A percentile compares a stretch with the other conserved stretches of the same genome.
Evolutionary conservation across 352 stramenopile genomes (phyloP).

Genomic region (Pythium folliculosum): DNA sequence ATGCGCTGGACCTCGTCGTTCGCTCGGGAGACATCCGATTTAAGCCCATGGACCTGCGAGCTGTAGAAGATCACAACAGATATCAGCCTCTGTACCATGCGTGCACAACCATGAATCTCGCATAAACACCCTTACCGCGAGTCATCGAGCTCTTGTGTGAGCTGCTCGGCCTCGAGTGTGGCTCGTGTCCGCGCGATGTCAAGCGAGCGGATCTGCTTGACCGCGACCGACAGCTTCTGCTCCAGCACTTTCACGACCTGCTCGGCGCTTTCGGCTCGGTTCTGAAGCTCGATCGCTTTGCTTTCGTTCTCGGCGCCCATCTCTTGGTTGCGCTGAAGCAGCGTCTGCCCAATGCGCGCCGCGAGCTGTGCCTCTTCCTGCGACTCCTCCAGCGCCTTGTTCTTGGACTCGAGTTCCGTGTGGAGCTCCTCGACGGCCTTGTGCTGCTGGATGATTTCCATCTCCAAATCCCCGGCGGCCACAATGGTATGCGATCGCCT

Average conservation of each 20-base stretch:
- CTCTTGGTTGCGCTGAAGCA: conserved; percentile 52
- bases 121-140: conserved; percentile 11
- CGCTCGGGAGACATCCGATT: conserved; percentile 26
- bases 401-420: conserved; percentile 49
- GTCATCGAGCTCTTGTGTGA: conserved; percentile 37
- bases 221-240: conserved; percentile 34
- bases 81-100: background rate
- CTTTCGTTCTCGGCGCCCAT: conserved; percentile 45
- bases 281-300: conserved; percentile 35
- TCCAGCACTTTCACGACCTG: conserved; percentile 43
- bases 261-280: conserved; percentile 46
- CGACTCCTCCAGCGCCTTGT: conserved; percentile 46
- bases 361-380: conserved; percentile 53
- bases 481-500: conserved; percentile 44
- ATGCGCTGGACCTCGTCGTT: conserved; percentile 28
- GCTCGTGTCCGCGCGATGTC: conserved; percentile 40
- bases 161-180: conserved; percentile 37
- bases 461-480: conserved; percentile 34
- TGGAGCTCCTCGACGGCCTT: conserved; percentile 50
- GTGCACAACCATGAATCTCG: background rate
- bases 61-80: background rate
- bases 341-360: conserved; percentile 48
- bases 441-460: conserved; percentile 39
- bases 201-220: conserved; percentile 40
- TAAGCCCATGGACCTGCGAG: conserved; percentile 18